Evolutionary conservation across 2,329 filamentous ascomycete species (phyloP), one percentile per base, ranked within the genome.

Genomic region (Ascochyta viciae-villosae): DNA sequence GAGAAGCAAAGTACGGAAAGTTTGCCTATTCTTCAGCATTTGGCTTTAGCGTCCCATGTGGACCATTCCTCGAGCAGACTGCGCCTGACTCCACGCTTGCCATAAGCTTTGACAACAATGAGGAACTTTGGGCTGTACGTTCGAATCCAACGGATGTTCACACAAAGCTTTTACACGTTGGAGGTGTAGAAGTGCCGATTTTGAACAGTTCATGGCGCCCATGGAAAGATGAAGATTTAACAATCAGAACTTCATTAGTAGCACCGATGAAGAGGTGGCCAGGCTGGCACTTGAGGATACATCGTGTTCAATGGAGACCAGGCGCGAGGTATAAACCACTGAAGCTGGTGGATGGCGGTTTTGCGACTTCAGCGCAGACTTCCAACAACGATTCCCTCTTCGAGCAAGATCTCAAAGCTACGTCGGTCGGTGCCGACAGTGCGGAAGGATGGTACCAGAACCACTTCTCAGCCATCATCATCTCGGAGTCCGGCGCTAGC

Each of bases 21-120:
- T 57, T 65, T 23, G 63, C 63, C 1, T 65, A 83, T 60, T 82
- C 81, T 0, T 83, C 81, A 0, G 64, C 77, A 0, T 82, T 83
- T 38, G 76, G 71, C 0, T 83, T 82, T 49, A 77, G 73, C 7
- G 78, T 81, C 0, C 79, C 79, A 0, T 74, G 73, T 0, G 79
- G 78, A 1, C 31, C 64, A 1, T 58, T 71, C 12, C 57, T 77
- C 6, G 23, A 71, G 23, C 78, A 72, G 35, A 50, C 65, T 3
- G 67, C 67, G 7, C 66, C 63, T 1, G 70, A 72, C 35, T 71
- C 58, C 15, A 67, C 64, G 1, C 40, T 73, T 9, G 60, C 63
- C 0, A 35, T 64, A 4, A 61, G 48, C 27, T 53, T 63, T 12
- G 62, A 61, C 10, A 58, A 54, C n/a, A 62, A 53, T 0, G 65